Conservation (phyloP, 805 yeast species). For the Saccharomycopsis fibuligera region DNA sequence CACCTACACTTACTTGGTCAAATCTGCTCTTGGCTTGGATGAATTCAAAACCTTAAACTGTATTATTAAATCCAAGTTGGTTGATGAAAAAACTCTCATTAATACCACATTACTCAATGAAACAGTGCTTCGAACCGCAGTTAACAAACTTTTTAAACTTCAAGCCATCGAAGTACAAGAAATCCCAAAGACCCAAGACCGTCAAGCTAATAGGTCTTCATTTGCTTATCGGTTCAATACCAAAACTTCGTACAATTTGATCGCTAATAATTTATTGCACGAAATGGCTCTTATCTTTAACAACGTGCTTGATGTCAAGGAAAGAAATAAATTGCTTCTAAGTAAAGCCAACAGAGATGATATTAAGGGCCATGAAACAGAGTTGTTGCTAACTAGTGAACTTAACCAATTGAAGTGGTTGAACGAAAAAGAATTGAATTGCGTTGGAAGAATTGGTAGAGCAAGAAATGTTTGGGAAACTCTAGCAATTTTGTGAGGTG, state of each 20-base stretch:
- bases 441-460: slow-evolving; percentile 50
- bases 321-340: slow-evolving; percentile 57
- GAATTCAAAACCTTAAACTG: slow-evolving; percentile 74
- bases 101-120: slow-evolving; percentile 73
- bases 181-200: slow-evolving; percentile 83
- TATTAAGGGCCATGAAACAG: slow-evolving; percentile 75
- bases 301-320: slow-evolving; percentile 46
- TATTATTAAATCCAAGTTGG: slow-evolving; percentile 58
- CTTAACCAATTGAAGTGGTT: slow-evolving; percentile 60
- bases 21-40: slow-evolving; percentile 56
- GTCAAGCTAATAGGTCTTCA: slow-evolving; percentile 85
- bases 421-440: slow-evolving; percentile 48
- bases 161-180: slow-evolving; percentile 87
- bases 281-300: slow-evolving; percentile 48
- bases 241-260: slow-evolving; percentile 40
- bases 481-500: slow-evolving; percentile 32
- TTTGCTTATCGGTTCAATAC: slow-evolving; percentile 71
- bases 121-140: slow-evolving; percentile 63
- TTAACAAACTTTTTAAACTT: slow-evolving; percentile 57
- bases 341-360: slow-evolving; percentile 86
- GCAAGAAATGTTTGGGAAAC: slow-evolving; percentile 51
- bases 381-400: slow-evolving; percentile 68
- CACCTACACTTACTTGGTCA: slow-evolving; percentile 51
- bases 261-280: slow-evolving; percentile 42
- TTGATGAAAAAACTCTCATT: slow-evolving; percentile 80